A percentile compares a stretch with the other conserved stretches of the same genome.
These are phyloP conservation scores for Peronospora belbahrii DNA, from an alignment of 352 stramenopile genomes.

Conservation along the genomic window DNA sequence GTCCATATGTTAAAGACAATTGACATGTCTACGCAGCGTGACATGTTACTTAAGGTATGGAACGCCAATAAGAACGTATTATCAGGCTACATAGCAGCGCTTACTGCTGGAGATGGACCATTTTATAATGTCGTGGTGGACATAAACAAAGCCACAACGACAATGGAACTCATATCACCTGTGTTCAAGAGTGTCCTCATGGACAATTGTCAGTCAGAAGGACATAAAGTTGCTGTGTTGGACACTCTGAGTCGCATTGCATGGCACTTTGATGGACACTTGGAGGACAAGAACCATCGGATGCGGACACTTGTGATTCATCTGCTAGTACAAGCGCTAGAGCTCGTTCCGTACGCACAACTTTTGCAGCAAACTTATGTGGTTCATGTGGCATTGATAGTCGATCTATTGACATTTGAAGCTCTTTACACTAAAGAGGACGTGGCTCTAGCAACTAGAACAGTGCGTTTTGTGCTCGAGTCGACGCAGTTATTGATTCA, in stretches of 20 bases:
- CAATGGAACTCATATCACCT: slow-evolving; percentile 24
- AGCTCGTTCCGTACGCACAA: slow-evolving; percentile 24
- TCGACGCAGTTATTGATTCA: slow-evolving; percentile 22
- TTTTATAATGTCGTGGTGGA: not conserved
- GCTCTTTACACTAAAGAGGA: slow-evolving; percentile 5
- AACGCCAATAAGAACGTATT: slow-evolving; percentile 34
- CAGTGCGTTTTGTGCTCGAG: slow-evolving; percentile 15
- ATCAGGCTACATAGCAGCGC: slow-evolving; percentile 31
- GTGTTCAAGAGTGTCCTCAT: slow-evolving; percentile 34
- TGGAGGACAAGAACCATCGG: not conserved
- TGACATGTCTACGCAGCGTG: slow-evolving; percentile 1
- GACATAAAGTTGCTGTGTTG: slow-evolving; percentile 26
- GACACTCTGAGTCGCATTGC: slow-evolving; percentile 34
- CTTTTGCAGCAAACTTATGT: slow-evolving; percentile 21
- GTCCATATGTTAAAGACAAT: slow-evolving; percentile 9
- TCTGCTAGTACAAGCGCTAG: slow-evolving; percentile 30
- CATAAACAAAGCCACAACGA: not conserved
- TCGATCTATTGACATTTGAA: slow-evolving; percentile 45
- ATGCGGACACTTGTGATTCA: slow-evolving; percentile 5
- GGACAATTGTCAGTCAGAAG: slow-evolving; percentile 8
- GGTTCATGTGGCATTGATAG: slow-evolving; percentile 28
- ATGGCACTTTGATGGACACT: slow-evolving; percentile 27
- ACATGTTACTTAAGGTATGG: slow-evolving; percentile 30
- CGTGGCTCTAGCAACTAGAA: slow-evolving; percentile 6
- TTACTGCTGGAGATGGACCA: slow-evolving; percentile 15